phyloP scores from a whole-genome alignment of 2,329 filamentous ascomycete species.

The Botrytis elliptica region DNA sequence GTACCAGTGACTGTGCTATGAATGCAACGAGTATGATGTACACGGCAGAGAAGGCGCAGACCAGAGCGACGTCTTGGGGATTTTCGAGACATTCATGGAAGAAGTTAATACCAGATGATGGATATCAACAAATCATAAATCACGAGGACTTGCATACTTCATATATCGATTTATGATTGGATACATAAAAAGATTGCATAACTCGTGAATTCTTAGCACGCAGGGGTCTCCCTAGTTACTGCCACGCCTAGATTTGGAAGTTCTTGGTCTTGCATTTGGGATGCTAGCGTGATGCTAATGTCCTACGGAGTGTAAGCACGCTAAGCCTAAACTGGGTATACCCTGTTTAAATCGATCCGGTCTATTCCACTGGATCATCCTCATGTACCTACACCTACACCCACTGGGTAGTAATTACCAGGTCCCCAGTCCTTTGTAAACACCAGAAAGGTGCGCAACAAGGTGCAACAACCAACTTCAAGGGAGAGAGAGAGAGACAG shows the following conservation, averaged over 20 bases:
- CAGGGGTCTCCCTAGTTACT: background rate
- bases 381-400: background rate
- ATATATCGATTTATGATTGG: background rate
- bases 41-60: background rate
- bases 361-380: background rate
- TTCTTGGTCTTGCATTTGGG: no score
- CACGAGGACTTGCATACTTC: slow-evolving; percentile 5
- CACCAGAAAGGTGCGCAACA: background rate
- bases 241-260: background rate
- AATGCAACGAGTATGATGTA: background rate
- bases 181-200: background rate
- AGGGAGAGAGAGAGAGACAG: background rate
- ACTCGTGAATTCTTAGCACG: background rate
- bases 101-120: background rate
- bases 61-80: background rate
- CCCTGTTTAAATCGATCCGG: background rate
- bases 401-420: no score
- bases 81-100: background rate
- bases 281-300: background rate
- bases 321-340: background rate
- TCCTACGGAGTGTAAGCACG: background rate
- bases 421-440: background rate
- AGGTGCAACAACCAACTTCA: background rate
- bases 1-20: background rate
- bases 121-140: background rate